These are phyloP conservation scores for Trichophyton simii DNA, from an alignment of 2,329 filamentous ascomycete genomes.

Conservation along the genomic window DNA sequence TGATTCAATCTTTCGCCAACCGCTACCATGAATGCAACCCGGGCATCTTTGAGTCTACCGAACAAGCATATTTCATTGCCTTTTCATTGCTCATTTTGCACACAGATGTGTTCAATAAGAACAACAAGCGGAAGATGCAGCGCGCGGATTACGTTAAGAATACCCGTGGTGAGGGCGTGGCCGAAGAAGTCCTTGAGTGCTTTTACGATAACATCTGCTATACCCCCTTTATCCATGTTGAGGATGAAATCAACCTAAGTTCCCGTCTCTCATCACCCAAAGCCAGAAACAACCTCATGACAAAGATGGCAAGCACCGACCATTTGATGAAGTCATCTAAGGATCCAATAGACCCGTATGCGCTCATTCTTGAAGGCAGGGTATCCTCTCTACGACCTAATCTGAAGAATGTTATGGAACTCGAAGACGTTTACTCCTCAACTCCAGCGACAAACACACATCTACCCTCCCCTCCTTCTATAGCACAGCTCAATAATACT, in stretches of 20 bases:
- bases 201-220: slow-evolving; percentile 99
- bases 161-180: slow-evolving; percentile 80
- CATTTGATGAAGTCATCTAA: slow-evolving; percentile 52
- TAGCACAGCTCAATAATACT: slow-evolving; percentile 69
- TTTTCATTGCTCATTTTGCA: slow-evolving; percentile 94
- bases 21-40: slow-evolving; percentile 97
- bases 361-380: slow-evolving; percentile 80
- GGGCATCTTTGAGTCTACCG: slow-evolving; percentile 77
- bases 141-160: slow-evolving; percentile 93
- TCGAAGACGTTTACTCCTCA: slow-evolving; percentile 88
- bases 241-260: slow-evolving; percentile 66
- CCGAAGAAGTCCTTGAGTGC: slow-evolving; percentile 82
- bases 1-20: slow-evolving; percentile 86
- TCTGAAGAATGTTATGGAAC: slow-evolving; percentile 78
- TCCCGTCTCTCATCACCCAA: slow-evolving; percentile 61
- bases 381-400: slow-evolving; percentile 71
- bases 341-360: slow-evolving; percentile 91
- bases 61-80: slow-evolving; percentile 96
- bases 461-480: slow-evolving; percentile 44
- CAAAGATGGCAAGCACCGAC: slow-evolving; percentile 54
- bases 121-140: slow-evolving; percentile 99
- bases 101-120: slow-evolving; percentile 99
- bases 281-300: slow-evolving; percentile 52
- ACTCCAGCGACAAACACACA: slow-evolving; percentile 56
- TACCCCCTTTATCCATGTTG: slow-evolving; percentile 94